Base-by-base conservation (phyloP, 2,329 filamentous ascomycete species). In the Pleomassaria siparia region DNA sequence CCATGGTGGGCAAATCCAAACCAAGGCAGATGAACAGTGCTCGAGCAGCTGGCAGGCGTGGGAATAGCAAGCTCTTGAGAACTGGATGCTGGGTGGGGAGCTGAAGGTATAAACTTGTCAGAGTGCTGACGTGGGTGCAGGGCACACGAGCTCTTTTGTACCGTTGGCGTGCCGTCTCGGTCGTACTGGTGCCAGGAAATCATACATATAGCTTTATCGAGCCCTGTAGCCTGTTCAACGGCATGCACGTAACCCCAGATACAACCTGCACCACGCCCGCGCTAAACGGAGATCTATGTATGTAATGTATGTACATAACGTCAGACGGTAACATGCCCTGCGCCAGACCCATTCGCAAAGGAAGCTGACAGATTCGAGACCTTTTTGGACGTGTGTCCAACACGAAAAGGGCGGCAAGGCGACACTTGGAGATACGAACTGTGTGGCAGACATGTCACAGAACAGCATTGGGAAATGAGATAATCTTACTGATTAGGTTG, bases 231-330 rank as follows among this genome's bases (percentile, higher is more conserved):
- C 44, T 29, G 4, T 20, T 18, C 30, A 20, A 2, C 33, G 33
- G 40, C 40, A 44, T 44, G 46, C 40, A 43, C 32, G 40, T 44
- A 49, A 49, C 46, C 46, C 32, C 44, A 49, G 41, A 39, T 32
- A 36, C 26, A 40, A 15, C 30, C 44, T 26, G 10, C 36, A 7
- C 7, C 15, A 32, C 18, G 13, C 24, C 4, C 24, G 28, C 35
- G 22, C 35, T 36, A 36, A 46, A 40, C 26, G 9, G 26, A 8
- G 30, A 4, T n/a, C 25, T 20, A 9, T 10, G n/a, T 22, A n/a
- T n/a, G n/a, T n/a, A n/a, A n/a, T n/a, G n/a, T n/a, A n/a, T n/a
- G n/a, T n/a, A n/a, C n/a, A n/a, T 18, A 28, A 16, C 10, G 28
- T 43, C 26, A 28, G 24, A 41, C 22, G 24, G 22, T 35, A n/a